These are phyloP conservation scores for Tubosaeta sp. DNA, from an alignment of 768 basidiomycete genomes.

Conservation along the genomic window DNA sequence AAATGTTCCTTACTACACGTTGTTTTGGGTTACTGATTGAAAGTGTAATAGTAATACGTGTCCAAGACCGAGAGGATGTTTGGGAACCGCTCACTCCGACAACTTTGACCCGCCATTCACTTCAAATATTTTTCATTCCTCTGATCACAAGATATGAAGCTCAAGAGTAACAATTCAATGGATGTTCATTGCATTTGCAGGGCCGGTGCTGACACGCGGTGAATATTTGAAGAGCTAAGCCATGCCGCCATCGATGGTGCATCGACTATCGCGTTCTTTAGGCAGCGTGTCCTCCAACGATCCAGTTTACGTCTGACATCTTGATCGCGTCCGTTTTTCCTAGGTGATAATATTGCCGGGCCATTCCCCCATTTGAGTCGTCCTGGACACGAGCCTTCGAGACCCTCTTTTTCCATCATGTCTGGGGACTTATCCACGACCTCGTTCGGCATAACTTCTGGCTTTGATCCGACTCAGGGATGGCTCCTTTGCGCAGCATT, in stretches of 20 bases:
- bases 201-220: background rate
- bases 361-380: conserved; percentile 7
- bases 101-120: too few species aligned
- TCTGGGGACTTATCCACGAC: conserved; percentile 6
- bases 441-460: conserved; percentile 9
- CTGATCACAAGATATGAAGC: background rate
- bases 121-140: background rate
- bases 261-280: background rate
- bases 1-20: background rate
- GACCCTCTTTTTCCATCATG: conserved; percentile 6
- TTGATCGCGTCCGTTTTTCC: conserved; percentile 8
- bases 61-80: conserved; percentile 7
- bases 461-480: conserved; percentile 29
- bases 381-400: conserved; percentile 3
- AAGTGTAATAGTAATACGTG: background rate
- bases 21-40: conserved; percentile 2
- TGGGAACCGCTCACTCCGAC: conserved; percentile 1
- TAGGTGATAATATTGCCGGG: conserved; percentile 9
- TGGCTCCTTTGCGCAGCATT: conserved; percentile 10
- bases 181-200: background rate
- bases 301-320: conserved; percentile 22
- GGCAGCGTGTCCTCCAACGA: conserved; percentile 20
- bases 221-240: background rate
- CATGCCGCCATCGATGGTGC: background rate
- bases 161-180: too few species aligned